These are phyloP conservation scores for Fusarium denticulatum DNA, from an alignment of 2,329 filamentous ascomycete genomes.

Conservation along the genomic window DNA sequence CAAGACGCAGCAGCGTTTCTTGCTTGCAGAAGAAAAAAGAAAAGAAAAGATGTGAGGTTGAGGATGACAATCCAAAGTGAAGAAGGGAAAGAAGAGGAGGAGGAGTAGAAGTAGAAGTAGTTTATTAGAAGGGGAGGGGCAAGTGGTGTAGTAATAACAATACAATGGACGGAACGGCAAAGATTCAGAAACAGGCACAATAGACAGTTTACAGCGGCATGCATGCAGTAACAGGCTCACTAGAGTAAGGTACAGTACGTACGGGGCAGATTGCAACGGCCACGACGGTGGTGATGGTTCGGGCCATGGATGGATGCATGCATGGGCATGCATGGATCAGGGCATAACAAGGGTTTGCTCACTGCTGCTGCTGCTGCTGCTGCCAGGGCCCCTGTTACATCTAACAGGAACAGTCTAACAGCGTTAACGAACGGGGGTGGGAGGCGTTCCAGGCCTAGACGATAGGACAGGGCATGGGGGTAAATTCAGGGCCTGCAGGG, in stretches of 20 bases:
- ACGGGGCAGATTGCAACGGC: conserved; percentile 45
- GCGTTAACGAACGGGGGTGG: background rate
- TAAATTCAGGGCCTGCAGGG: background rate
- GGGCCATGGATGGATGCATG: conserved; percentile 32
- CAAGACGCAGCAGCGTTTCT: conserved; percentile 44
- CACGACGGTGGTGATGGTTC: conserved; percentile 44
- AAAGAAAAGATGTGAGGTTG: conserved; percentile 34
- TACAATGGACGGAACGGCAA: background rate
- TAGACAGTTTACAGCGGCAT: conserved; percentile 17
- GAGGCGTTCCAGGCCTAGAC: conserved; percentile 31
- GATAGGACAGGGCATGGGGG: conserved; percentile 2
- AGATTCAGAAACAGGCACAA: conserved; percentile 5
- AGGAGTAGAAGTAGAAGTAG: conserved; percentile 40
- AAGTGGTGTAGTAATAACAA: conserved; percentile 39
- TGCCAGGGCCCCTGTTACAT: conserved; percentile 28
- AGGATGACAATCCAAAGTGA: conserved; percentile 38
- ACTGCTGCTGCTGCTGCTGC: background rate
- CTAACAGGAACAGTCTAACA: conserved; percentile 25
- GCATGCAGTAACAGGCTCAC: conserved; percentile 5
- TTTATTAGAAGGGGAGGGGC: conserved; percentile 42
- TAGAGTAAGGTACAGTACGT: conserved; percentile 23
- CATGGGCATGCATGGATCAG: conserved; percentile 3
- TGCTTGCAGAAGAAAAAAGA: conserved; percentile 40
- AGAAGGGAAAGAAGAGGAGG: conserved; percentile 21
- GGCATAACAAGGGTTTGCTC: conserved; percentile 2